Base-by-base conservation (phyloP, 2,329 filamentous ascomycete genomes). In the Paecilomyces sp. region DNA sequence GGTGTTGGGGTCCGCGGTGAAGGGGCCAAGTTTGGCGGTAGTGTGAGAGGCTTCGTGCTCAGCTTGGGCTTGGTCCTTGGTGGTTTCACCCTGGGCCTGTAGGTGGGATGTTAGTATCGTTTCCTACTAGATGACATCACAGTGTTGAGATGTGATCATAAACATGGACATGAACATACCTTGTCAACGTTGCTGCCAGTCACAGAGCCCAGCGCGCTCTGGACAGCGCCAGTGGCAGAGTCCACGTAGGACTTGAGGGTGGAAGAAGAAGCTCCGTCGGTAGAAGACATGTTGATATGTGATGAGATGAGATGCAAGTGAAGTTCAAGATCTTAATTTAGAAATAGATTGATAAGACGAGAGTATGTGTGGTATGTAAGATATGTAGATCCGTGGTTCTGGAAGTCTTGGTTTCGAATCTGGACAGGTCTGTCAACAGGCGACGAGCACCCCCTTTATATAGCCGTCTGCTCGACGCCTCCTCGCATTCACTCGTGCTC, bases 211-310 rank as follows among this genome's bases (percentile, higher is more conserved):
- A 94, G 67, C 56, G 82, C 85, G 63, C 83, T 88, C 77, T 96
- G 91, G 57, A 87, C 84, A 58, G 86, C 80, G 66, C 90, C 90
- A 41, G 86, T 82, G 68, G 89, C 89, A 13, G 84, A 83, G 82
- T 92, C 88, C 67, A 90, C 71, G 77, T 87, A 88, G 60, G 90
- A 89, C 81, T 93, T 85, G 70, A 92, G 82, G 64, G 92, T 94
- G 63, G 91, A 95, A 66, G 88, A 68, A 56, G 62, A 59, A 62
- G 66, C 11, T 25, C 22, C 51, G 54, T 58, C 47, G 59, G 55
- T 56, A 33, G 60, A 66, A 62, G 70, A 68, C 70, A 72, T 72
- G 33, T 18, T 47, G n/a, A 6, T 18, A 18, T 47, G 7, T 2
- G 15, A 47, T 47, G 22, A 22, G 22, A 47, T 28, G 25, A 28